phyloP scores from a whole-genome alignment of 805 yeast genomes.

The Wickerhamomyces hampshirensis region DNA sequence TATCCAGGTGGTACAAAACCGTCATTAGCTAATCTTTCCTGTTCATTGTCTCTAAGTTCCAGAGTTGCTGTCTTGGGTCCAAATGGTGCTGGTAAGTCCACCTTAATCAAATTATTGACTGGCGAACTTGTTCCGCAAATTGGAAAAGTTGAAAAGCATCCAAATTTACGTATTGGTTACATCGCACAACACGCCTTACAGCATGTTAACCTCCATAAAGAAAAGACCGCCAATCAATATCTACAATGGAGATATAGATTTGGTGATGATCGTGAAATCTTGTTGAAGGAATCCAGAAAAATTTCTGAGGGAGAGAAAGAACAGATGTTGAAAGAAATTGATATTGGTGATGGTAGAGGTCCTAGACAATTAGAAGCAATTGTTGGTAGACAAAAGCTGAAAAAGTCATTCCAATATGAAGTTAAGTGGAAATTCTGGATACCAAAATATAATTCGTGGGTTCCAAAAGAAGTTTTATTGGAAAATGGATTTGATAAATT shows the following conservation, averaged over 20 bases:
- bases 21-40: slow-evolving; percentile 71
- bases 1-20: slow-evolving; percentile 91
- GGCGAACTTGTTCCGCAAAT: slow-evolving; percentile 83
- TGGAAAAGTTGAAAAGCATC: slow-evolving; percentile 96
- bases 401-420: slow-evolving; percentile 96
- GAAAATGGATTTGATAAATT: slow-evolving; percentile 86
- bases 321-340: slow-evolving; percentile 73
- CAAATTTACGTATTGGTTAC: slow-evolving; percentile 95
- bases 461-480: slow-evolving; percentile 73
- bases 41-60: slow-evolving; percentile 91
- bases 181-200: slow-evolving; percentile 98
- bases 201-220: slow-evolving; percentile 96
- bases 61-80: slow-evolving; percentile 97
- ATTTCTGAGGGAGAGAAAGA: slow-evolving; percentile 74
- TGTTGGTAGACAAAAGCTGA: slow-evolving; percentile 95
- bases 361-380: slow-evolving; percentile 87
- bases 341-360: slow-evolving; percentile 82
- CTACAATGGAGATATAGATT: slow-evolving; percentile 97
- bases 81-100: slow-evolving; percentile 98
- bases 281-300: slow-evolving; percentile 88
- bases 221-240: slow-evolving; percentile 95
- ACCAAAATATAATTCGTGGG: slow-evolving; percentile 93
- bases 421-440: slow-evolving; percentile 89
- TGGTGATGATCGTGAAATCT: slow-evolving; percentile 97
- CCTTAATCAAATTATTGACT: slow-evolving; percentile 87